Conservation (phyloP, 2,329 filamentous ascomycete genomes). For the Trichophyton simii region DNA sequence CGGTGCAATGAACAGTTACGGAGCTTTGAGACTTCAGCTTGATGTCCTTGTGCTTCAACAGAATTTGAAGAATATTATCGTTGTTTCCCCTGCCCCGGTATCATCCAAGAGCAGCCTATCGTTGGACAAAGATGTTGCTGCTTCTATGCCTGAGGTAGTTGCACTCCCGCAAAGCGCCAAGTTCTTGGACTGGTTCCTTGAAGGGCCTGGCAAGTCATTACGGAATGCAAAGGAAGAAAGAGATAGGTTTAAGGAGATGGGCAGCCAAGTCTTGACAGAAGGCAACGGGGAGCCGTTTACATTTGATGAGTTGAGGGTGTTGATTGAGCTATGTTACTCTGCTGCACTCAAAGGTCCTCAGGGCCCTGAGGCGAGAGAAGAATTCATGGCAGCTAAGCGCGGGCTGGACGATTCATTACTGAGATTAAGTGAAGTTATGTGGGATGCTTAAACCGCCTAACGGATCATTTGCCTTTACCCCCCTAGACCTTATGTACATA, state of each 20-base stretch:
- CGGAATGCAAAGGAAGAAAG: conserved; percentile 35
- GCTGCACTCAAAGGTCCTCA: conserved; percentile 31
- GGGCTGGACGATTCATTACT: conserved; percentile 34
- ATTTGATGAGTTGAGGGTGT: conserved; percentile 35
- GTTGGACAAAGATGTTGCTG: conserved; percentile 6
- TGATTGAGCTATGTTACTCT: conserved; percentile 36
- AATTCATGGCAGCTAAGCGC: conserved; percentile 35
- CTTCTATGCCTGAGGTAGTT: conserved; percentile 23
- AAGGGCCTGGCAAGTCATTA: conserved; percentile 33
- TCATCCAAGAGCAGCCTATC: conserved; percentile 13
- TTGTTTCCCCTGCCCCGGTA: conserved; percentile 16
- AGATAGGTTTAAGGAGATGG: conserved; percentile 23
- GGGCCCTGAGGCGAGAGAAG: conserved; percentile 31
- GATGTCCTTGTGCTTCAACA: conserved; percentile 94
- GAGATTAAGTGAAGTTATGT: conserved; percentile 36
- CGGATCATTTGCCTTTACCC: neutral
- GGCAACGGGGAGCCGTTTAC: conserved; percentile 33
- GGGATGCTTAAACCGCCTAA: conserved; percentile 27
- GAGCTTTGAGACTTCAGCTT: conserved; percentile 76
- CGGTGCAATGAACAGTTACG: conserved; percentile 70
- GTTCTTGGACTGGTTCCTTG: conserved; percentile 38
- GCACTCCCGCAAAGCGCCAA: conserved; percentile 34
- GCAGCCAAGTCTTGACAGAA: conserved; percentile 24
- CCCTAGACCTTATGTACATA: neutral
- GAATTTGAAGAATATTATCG: conserved; percentile 80